Evolutionary conservation across 305 asterid species (phyloP).

Genomic region (Euphrasia arctica): DNA sequence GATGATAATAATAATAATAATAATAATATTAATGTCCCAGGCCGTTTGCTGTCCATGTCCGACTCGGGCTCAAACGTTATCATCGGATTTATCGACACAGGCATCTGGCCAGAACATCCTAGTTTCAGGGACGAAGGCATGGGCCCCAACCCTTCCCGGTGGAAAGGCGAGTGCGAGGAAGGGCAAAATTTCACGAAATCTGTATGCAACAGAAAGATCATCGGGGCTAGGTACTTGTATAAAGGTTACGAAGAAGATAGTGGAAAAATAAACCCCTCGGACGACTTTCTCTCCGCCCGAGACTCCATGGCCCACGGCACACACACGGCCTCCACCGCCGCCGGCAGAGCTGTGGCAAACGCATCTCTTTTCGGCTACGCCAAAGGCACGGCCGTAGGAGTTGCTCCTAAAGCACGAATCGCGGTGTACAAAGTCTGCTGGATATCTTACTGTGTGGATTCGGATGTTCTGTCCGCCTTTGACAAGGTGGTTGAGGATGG

Average conservation of each 20-base stretch:
- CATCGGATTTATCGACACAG: conserved; percentile 71
- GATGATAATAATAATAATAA: neutral
- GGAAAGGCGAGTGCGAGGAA: conserved; percentile 65
- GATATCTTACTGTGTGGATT: conserved; percentile 64
- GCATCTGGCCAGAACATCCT: conserved; percentile 71
- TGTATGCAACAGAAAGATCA: conserved; percentile 32
- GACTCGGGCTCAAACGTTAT: conserved; percentile 63
- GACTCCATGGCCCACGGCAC: conserved; percentile 76
- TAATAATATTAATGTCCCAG: neutral
- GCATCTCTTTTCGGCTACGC: too few species aligned
- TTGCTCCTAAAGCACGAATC: conserved; percentile 8
- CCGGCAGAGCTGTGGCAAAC: too few species aligned
- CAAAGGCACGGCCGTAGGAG: too few species aligned
- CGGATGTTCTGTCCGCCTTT: conserved; percentile 71
- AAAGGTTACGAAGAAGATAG: conserved; percentile 48
- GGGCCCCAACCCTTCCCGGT: conserved; percentile 52
- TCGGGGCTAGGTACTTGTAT: conserved; percentile 62
- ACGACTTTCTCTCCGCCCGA: conserved; percentile 52
- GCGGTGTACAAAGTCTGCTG: conserved; percentile 78
- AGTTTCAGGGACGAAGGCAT: conserved; percentile 71
- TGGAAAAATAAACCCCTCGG: conserved; percentile 24
- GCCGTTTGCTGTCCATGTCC: conserved; percentile 43
- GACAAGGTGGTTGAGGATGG: conserved; percentile 86
- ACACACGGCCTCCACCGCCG: conserved; percentile 74
- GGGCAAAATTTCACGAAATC: conserved; percentile 1